phyloP scores from a whole-genome alignment of 2,329 filamentous ascomycete species.

The Neofusicoccum kwambonambiense region DNA sequence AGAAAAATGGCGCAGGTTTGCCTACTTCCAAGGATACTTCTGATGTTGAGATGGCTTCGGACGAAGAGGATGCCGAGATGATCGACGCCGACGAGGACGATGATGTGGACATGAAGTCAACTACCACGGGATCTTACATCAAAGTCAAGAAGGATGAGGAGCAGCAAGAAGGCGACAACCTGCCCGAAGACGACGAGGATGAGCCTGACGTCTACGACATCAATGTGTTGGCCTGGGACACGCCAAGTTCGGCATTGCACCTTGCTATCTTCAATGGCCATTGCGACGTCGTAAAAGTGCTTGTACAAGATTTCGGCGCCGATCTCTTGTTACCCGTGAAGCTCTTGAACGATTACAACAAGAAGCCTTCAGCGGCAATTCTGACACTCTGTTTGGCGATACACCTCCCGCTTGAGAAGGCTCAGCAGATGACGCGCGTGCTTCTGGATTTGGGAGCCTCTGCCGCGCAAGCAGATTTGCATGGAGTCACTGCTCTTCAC shows the following conservation, averaged over 20 bases:
- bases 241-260: slow-evolving; percentile 70
- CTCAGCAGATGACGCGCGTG: slow-evolving; percentile 62
- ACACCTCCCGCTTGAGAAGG: slow-evolving; percentile 61
- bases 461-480: slow-evolving; percentile 67
- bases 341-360: slow-evolving; percentile 50
- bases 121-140: slow-evolving; percentile 69
- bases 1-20: neutral
- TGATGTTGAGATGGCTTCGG: slow-evolving; percentile 19
- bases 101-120: slow-evolving; percentile 30
- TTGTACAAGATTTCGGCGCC: slow-evolving; percentile 71
- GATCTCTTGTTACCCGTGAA: slow-evolving; percentile 76
- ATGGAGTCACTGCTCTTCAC: slow-evolving; percentile 65
- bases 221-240: slow-evolving; percentile 78
- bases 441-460: slow-evolving; percentile 71
- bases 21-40: neutral
- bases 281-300: slow-evolving; percentile 63
- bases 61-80: slow-evolving; percentile 47
- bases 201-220: slow-evolving; percentile 80
- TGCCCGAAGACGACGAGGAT: slow-evolving; percentile 57
- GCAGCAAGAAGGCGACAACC: slow-evolving; percentile 39
- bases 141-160: slow-evolving; percentile 57
- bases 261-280: slow-evolving; percentile 75
- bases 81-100: slow-evolving; percentile 52
- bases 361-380: slow-evolving; percentile 58
- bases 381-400: slow-evolving; percentile 69